Percentiles rank a stretch among this genome's conserved stretches.
Evolutionary conservation across 208 protist species (phyloP).

Genomic region (Trypanosoma platydactyli): DNA sequence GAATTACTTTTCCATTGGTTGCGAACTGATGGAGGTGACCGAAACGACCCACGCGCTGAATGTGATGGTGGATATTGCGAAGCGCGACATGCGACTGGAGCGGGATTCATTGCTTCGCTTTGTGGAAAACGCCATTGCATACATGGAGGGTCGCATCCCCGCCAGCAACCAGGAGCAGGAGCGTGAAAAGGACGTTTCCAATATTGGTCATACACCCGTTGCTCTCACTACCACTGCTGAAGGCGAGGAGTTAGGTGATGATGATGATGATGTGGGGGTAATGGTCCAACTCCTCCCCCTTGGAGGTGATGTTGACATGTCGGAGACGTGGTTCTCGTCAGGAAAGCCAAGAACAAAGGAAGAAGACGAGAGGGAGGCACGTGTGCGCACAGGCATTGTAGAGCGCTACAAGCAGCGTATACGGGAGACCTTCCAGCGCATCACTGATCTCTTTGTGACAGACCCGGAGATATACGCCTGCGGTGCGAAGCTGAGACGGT

Average conservation of each 20-base stretch:
- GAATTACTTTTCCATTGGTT: slow-evolving; percentile 90
- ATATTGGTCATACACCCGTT: slow-evolving; percentile 1
- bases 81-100: slow-evolving; percentile 71
- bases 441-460: slow-evolving; percentile 77
- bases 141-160: slow-evolving; percentile 71
- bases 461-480: slow-evolving; percentile 84
- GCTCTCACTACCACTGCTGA: not conserved
- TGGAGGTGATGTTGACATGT: slow-evolving; percentile 39
- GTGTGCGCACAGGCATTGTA: slow-evolving; percentile 40
- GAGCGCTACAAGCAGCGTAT: slow-evolving; percentile 70
- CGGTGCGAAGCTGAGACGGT: slow-evolving; percentile 57
- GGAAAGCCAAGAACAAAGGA: slow-evolving; percentile 1
- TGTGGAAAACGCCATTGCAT: slow-evolving; percentile 77
- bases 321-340: slow-evolving; percentile 29
- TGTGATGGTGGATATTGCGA: slow-evolving; percentile 75
- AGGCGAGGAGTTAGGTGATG: slow-evolving; percentile 23
- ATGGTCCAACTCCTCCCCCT: slow-evolving; percentile 32
- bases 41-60: slow-evolving; percentile 82
- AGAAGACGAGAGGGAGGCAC: slow-evolving; percentile 15
- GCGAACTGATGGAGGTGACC: slow-evolving; percentile 80
- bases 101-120: slow-evolving; percentile 61
- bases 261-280: slow-evolving; percentile 28
- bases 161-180: slow-evolving; percentile 51
- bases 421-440: slow-evolving; percentile 59
- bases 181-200: not conserved